Base-by-base conservation (phyloP, 2,329 filamentous ascomycete genomes). In the Pleoardoris graminearum region DNA sequence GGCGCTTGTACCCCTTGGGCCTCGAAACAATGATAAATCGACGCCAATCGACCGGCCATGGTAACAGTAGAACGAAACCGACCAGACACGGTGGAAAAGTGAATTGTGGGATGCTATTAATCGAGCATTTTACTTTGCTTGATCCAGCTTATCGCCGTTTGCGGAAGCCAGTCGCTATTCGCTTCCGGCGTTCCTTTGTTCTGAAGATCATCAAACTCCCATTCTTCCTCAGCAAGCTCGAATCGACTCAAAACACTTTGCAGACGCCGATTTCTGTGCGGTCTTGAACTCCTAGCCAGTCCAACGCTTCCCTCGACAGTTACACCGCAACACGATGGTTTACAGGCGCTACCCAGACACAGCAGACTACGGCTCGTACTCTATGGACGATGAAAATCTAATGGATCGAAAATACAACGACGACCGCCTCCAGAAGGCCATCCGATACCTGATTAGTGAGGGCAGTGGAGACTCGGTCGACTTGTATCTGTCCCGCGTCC, bases 381-480 rank as follows among this genome's bases (percentile, higher is more conserved):
- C 25, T 21, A 19, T 12, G 7, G 29, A 39, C 3, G 37, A 48
- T 2, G 38, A 32, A 7, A 29, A 45, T n/a, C 11, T 27, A 19
- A 29, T 25, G 3, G 32, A 30, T 16, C 48, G 25, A 10, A 27
- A 53, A 39, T 43, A 35, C 41, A 68, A 65, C 38, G 49, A 72
- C 38, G 51, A 43, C 12, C 60, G 61, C 30, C 59, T 72, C 10
- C 53, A 50, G 17, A 60, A 67, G 55, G 66, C 67, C 2, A 62
- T 71, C 42, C 55, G 53, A 21, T 72, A 72, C 50, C 41, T 72
- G 32, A 38, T 49, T 16, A 32, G 51, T 14, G 59, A 67, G 46
- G 63, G 66, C 23, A 58, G 58, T 4, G 30, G 51, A 2, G 68
- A 70, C 42, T 53, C 61, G 6, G 41, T 46, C 14, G 33, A 35